phyloP scores from a whole-genome alignment of 306 rosid species.

The Castanea sativa region DNA sequence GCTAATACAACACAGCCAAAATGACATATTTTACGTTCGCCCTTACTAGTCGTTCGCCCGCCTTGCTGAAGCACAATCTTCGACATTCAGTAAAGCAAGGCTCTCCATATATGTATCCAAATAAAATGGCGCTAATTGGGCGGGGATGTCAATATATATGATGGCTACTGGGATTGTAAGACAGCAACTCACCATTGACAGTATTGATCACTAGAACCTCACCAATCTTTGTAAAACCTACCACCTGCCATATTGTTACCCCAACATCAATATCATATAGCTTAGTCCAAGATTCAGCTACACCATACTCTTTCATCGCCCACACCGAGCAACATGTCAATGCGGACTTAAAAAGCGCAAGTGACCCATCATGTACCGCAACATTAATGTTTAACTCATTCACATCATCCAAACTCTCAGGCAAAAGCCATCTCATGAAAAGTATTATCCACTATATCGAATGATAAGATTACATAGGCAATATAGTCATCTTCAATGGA shows the following conservation, averaged over 20 bases:
- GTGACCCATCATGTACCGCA: not conserved
- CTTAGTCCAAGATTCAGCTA: slow-evolving; percentile 20
- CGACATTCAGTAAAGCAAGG: not conserved
- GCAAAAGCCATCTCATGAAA: not conserved
- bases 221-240: not conserved
- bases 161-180: not conserved
- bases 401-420: not conserved
- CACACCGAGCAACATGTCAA: not conserved
- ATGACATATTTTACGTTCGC: not conserved
- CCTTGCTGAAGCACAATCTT: not conserved
- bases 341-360: not conserved
- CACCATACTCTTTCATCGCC: slow-evolving; percentile 16
- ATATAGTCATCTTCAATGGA: not conserved
- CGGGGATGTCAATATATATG: too few relatives aligned
- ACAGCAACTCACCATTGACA: slow-evolving; percentile 3
- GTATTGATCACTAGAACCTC: not conserved
- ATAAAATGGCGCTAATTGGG: not conserved
- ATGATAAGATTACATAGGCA: not conserved
- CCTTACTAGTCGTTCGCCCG: too few relatives aligned
- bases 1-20: not conserved
- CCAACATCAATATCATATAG: not conserved
- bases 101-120: not conserved
- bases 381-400: not conserved
- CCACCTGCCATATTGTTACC: not conserved
- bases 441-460: slow-evolving; percentile 7